phyloP scores from a whole-genome alignment of 164 flowering plant genomes.

The Magnolia sinica region DNA sequence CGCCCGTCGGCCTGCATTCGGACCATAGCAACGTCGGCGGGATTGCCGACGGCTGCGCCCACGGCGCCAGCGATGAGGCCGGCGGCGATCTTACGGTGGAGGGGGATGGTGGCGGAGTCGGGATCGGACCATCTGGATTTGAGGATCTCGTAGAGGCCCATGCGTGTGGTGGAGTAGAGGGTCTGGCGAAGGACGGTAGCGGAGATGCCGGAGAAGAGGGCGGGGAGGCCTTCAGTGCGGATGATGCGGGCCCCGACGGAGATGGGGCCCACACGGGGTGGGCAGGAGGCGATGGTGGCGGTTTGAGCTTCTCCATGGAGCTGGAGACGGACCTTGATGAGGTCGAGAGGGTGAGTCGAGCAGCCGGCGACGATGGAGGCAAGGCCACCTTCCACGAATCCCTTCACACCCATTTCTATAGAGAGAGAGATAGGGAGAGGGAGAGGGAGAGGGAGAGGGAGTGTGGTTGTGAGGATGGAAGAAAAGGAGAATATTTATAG shows the following conservation, averaged over 20 bases:
- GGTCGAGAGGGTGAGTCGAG: constrained; percentile 73
- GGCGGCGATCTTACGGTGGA: constrained; percentile 53
- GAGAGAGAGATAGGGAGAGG: constrained; percentile 20
- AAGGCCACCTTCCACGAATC: constrained; percentile 69
- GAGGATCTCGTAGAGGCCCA: constrained; percentile 82
- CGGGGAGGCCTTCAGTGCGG: constrained; percentile 58
- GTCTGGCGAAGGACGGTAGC: constrained; percentile 88
- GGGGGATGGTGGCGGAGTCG: constrained; percentile 44
- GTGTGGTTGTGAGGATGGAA: too few species aligned
- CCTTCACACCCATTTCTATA: constrained; percentile 49
- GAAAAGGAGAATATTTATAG: too few species aligned
- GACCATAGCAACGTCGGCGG: constrained; percentile 95
- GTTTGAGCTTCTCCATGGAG: constrained; percentile 53
- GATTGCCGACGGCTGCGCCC: constrained; percentile 89
- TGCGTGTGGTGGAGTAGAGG: constrained; percentile 82
- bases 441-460: not conserved
- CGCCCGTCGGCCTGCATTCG: constrained; percentile 93
- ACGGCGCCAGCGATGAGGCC: constrained; percentile 77
- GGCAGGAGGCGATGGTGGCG: constrained; percentile 12
- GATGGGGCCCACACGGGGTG: constrained; percentile 48
- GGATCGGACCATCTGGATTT: constrained; percentile 77
- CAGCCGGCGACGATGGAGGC: constrained; percentile 71
- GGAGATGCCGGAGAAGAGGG: constrained; percentile 77
- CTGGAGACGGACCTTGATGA: constrained; percentile 75
- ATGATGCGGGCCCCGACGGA: constrained; percentile 53